Base-by-base conservation (phyloP, 495 filamentous ascomycete genomes). In the Corynascus novoguineensis region DNA sequence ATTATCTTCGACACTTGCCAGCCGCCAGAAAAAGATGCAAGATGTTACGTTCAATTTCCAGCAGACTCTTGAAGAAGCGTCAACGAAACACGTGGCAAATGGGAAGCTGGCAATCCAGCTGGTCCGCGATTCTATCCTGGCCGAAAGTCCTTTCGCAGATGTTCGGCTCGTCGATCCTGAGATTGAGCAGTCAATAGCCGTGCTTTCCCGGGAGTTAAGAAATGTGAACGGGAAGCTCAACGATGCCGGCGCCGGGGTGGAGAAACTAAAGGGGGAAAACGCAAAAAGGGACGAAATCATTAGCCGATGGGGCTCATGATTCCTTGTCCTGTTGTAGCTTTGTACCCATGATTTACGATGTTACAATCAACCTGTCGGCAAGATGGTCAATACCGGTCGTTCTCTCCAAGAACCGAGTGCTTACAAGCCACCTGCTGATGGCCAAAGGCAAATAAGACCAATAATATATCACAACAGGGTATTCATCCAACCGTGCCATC, bases 81-180 rank as follows among this genome's bases (percentile, higher is more conserved):
- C 74, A 5, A 60, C 65, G 1, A 63, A 59, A 15, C 71, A 76
- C 40, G 53, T 79, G 0, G 63, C 64, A 10, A 73, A 78, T 48
- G 66, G 66, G 0, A 71, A 69, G 54, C 53, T 65, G 6, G 74
- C 75, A 0, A 60, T 77, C 22, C 70, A 71, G 42, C 49, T 78
- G 32, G 60, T 77, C 24, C 66, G 69, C 19, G 73, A 78, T 48
- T 73, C 70, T 9, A 59, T 79, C 15, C 50, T 79, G 14, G 68
- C 71, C 3, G 74, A 79, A 47, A 73, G 69, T 28, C 62, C 63
- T 7, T 75, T 70, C 50, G 62, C 67, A 3, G 63, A 68, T 34
- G 64, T 76, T 15, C 54, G 61, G 19, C 63, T 79, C 9, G 56
- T 77, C 17, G 74, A 79, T 54, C 68, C 70, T 0, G 71, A 75